A percentile compares a stretch with the other conserved stretches of the same genome.
These are phyloP conservation scores for Kregervanrija pseudodelftensis DNA, from an alignment of 805 yeast genomes.

Conservation along the genomic window DNA sequence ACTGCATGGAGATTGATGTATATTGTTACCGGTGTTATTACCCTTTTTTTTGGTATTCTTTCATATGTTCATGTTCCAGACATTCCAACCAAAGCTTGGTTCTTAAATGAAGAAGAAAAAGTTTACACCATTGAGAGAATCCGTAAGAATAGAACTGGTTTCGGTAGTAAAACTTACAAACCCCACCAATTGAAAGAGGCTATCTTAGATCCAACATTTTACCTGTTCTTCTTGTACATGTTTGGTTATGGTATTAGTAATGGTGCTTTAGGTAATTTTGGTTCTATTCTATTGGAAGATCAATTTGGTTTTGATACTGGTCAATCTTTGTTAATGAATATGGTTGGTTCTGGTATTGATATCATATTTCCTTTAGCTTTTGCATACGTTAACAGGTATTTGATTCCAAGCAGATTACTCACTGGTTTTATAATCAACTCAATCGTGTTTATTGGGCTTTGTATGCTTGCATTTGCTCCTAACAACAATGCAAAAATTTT, in stretches of 20 bases:
- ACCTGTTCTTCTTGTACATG: constrained; percentile 31
- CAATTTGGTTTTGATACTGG: constrained; percentile 26
- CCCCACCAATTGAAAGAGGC: constrained; percentile 23
- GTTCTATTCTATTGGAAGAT: constrained; percentile 28
- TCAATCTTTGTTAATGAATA: constrained; percentile 20
- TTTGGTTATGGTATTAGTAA: constrained; percentile 24
- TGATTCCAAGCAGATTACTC: too few species aligned
- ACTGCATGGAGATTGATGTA: constrained; percentile 28
- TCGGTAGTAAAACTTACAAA: constrained; percentile 24
- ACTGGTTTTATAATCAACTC: too few species aligned
- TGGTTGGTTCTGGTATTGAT: constrained; percentile 25
- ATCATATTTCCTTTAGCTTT: constrained; percentile 14
- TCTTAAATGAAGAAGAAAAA: constrained; percentile 31
- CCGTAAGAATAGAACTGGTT: constrained; percentile 38
- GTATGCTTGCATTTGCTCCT: constrained; percentile 17
- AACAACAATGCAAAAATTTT: too few species aligned
- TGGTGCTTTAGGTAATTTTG: constrained; percentile 40
- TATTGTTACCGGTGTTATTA: constrained; percentile 28
- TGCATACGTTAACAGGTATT: too few species aligned
- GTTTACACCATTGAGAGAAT: constrained; percentile 25
- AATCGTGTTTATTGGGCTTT: constrained; percentile 4
- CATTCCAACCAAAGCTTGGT: constrained; percentile 28
- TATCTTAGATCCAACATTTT: constrained; percentile 30
- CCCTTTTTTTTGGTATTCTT: constrained; percentile 26
- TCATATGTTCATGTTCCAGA: constrained; percentile 27